Percentiles rank a stretch among this genome's conserved stretches.
These are phyloP conservation scores for Pichia manshurica DNA, from an alignment of 805 yeast species.

Conservation along the genomic window DNA sequence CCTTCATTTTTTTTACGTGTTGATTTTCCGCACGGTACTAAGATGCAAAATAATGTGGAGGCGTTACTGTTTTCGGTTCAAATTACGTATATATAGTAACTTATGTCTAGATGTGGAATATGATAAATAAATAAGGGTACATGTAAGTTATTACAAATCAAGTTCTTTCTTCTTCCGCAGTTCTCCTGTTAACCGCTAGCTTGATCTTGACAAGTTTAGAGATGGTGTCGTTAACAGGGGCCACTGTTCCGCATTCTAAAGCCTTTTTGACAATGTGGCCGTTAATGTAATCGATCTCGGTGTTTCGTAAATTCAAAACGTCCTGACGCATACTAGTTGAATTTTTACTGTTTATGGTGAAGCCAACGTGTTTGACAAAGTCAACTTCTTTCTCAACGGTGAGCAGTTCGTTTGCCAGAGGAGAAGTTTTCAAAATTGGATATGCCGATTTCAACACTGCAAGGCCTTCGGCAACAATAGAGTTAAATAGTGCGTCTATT, in stretches of 20 bases:
- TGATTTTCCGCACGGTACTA: too few relatives aligned
- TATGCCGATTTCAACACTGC: constrained; percentile 34
- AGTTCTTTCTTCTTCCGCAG: constrained; percentile 1
- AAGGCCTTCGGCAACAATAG: constrained; percentile 42
- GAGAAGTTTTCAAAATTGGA: constrained; percentile 26
- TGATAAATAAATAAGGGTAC: too few relatives aligned
- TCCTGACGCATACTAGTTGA: constrained; percentile 73
- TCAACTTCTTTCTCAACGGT: constrained; percentile 32
- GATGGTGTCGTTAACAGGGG: constrained; percentile 45
- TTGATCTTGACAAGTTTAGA: constrained; percentile 39
- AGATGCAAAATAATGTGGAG: too few relatives aligned
- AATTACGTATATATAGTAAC: too few relatives aligned
- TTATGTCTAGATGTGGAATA: too few relatives aligned
- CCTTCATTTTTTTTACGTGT: too few relatives aligned
- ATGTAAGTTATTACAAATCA: too few relatives aligned
- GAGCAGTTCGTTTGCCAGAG: constrained; percentile 31
- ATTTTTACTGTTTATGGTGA: constrained; percentile 40
- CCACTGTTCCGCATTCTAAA: constrained; percentile 34
- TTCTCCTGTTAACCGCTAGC: constrained; percentile 18
- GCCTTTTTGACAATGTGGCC: constrained; percentile 69
- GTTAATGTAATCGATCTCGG: constrained; percentile 80
- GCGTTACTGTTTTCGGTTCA: too few relatives aligned
- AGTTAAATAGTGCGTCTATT: constrained; percentile 31
- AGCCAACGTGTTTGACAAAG: constrained; percentile 25
- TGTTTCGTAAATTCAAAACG: constrained; percentile 43